A percentile compares a stretch with the other conserved stretches of the same genome.
phyloP scores from a whole-genome alignment of 352 stramenopile species.

The Phytophthora pini region DNA sequence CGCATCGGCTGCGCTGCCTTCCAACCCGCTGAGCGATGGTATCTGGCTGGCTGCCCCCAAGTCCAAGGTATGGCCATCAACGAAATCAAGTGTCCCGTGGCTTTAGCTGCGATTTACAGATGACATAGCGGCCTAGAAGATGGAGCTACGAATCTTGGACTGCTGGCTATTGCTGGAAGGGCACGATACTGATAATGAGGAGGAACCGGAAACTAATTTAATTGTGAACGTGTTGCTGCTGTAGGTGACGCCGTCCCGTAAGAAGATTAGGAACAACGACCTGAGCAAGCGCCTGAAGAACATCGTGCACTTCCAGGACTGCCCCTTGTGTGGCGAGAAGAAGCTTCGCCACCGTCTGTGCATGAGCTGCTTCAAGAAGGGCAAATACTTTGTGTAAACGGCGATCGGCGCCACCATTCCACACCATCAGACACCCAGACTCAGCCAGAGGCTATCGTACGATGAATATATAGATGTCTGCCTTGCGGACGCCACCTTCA shows the following conservation, averaged over 20 bases:
- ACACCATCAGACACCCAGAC: constrained; percentile 9
- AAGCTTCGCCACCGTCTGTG: constrained; percentile 89
- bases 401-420: constrained; percentile 2
- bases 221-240: constrained; percentile 17
- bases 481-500: constrained; percentile 10
- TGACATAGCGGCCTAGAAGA: neutral
- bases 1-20: constrained; percentile 37
- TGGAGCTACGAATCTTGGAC: neutral
- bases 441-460: constrained; percentile 1
- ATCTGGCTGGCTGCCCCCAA: constrained; percentile 88
- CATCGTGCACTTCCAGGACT: constrained; percentile 91
- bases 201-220: constrained; percentile 6
- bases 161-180: constrained; percentile 4
- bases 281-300: constrained; percentile 90
- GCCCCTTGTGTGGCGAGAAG: constrained; percentile 84
- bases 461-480: constrained; percentile 48
- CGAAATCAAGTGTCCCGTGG: neutral
- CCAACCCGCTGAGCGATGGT: constrained; percentile 69
- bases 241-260: constrained; percentile 86
- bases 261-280: constrained; percentile 91
- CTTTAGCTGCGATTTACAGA: neutral
- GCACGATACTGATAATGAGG: neutral
- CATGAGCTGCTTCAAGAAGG: constrained; percentile 94
- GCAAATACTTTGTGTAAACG: constrained; percentile 90
- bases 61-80: constrained; percentile 72